Percentiles rank a stretch among this genome's conserved stretches.
Conservation (phyloP, 2,329 filamentous ascomycete species). For the Claviceps sp. region DNA sequence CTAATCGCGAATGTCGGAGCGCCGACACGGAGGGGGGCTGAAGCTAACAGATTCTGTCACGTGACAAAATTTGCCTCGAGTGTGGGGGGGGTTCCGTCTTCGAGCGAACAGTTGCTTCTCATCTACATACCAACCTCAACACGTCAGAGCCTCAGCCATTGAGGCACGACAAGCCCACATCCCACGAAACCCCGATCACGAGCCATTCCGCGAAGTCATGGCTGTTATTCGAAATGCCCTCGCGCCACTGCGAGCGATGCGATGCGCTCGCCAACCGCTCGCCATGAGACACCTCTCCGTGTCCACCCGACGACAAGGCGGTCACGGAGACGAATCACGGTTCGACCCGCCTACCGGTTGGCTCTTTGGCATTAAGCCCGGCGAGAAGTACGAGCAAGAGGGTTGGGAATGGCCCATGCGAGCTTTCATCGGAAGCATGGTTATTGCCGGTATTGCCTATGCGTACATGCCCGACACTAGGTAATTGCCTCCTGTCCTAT, state of each 20-base stretch:
- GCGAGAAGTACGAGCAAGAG: slow-evolving; percentile 90
- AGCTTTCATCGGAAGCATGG: slow-evolving; percentile 69
- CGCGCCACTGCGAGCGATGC: slow-evolving; percentile 23
- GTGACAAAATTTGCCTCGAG: not conserved
- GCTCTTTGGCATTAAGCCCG: slow-evolving; percentile 88
- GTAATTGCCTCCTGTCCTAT: slow-evolving; percentile 44
- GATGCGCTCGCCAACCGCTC: slow-evolving; percentile 22
- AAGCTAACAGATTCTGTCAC: not conserved
- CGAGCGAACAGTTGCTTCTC: not conserved
- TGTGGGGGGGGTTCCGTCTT: not conserved
- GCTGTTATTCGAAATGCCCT: slow-evolving; percentile 22
- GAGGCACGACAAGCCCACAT: slow-evolving; percentile 12
- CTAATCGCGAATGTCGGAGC: not conserved
- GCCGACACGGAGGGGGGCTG: not conserved
- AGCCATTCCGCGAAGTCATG: slow-evolving; percentile 14
- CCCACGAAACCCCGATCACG: slow-evolving; percentile 9
- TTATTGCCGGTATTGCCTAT: slow-evolving; percentile 64
- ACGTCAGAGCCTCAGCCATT: slow-evolving; percentile 12
- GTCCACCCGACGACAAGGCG: slow-evolving; percentile 27
- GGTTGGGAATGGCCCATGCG: slow-evolving; percentile 87
- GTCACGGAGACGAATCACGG: slow-evolving; percentile 48
- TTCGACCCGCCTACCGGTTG: slow-evolving; percentile 86
- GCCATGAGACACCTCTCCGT: slow-evolving; percentile 28
- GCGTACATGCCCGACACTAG: slow-evolving; percentile 97
- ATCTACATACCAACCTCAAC: not conserved